Evolutionary conservation across 2,329 filamentous ascomycete genomes (phyloP), one percentile per base, ranked within the genome.

Genomic region (Aspergillus ustus): DNA sequence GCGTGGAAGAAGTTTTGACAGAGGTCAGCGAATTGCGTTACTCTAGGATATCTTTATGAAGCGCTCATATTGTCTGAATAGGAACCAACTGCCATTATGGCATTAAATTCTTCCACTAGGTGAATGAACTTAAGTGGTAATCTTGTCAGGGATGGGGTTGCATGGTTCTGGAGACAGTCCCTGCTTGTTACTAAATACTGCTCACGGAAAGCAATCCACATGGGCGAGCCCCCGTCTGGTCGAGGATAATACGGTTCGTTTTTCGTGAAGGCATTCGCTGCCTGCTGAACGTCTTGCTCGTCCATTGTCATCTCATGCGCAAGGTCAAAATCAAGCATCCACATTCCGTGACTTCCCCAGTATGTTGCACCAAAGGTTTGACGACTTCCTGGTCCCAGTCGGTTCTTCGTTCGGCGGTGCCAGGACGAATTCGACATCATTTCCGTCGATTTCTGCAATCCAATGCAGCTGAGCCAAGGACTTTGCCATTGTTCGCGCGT

Each of bases 351-450:
- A 0, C 62, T 9, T 0, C 75, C 75, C 78, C 0, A 82, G 67
- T 0, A 60, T 29, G 53, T 66, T 67, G 0, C 2, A 64, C 49
- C 3, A 61, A 8, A 3, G 1, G 4, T 25, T 3, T 4, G 1
- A 37, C 20, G 7, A 11, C 4, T 9, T 57, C 37, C 11, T 46
- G 3, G 45, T 1, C 2, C 31, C 7, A 20, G 15, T 13, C 3
- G 4, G 2, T 5, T 43, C 2, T 4, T 8, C 52, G 5, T 61
- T 52, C 2, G 61, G 63, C 2, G 68, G 60, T 0, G 69, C 75
- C 2, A 87, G 77, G 0, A 87, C 84, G 64, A 86, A 87, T 52
- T 87, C 83, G 2, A 87, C 76, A 50, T 85, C 84, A 40, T 81
- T 82, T 0, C 78, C 84, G 63, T 87, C 83, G 0, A 85, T 67